A percentile compares a stretch with the other conserved stretches of the same genome.
Evolutionary conservation across 768 basidiomycete species (phyloP).

Genomic region (Suillus tomentosus): DNA sequence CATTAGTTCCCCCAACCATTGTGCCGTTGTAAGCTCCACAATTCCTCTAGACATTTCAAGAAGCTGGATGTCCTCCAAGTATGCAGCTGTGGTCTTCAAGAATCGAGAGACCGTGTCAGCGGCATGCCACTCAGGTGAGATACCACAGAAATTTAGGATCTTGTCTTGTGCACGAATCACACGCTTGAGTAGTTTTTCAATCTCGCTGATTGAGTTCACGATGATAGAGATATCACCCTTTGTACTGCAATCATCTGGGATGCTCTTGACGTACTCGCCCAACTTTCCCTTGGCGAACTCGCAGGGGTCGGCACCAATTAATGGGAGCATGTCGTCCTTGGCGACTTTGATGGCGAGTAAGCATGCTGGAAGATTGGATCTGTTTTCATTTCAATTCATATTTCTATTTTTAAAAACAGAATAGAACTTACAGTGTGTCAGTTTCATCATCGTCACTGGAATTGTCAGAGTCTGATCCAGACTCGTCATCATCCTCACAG

Average conservation of each 20-base stretch:
- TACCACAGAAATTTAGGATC: background rate
- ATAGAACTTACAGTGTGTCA: conserved; percentile 1
- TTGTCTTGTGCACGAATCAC: background rate
- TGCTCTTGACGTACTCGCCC: background rate
- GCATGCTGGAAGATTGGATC: background rate
- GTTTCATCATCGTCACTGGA: background rate
- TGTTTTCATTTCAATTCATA: background rate
- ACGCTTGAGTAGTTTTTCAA: background rate
- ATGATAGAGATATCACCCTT: conserved; percentile 2
- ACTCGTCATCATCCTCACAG: background rate
- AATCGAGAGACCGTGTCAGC: background rate
- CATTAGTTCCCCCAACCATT: background rate
- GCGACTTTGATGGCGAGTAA: background rate
- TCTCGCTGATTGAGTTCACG: background rate
- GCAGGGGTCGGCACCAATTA: background rate
- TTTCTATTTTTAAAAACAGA: conserved; percentile 2
- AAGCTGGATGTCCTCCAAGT: background rate
- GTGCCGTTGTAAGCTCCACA: background rate
- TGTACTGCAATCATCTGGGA: background rate
- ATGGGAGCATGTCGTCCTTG: background rate
- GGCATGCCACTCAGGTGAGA: conserved; percentile 1
- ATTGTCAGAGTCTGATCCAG: background rate
- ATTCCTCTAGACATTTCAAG: background rate
- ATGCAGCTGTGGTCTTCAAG: background rate
- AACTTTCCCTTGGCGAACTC: background rate